Evolutionary conservation across 148 eudicot species (phyloP), one percentile per base, ranked within the genome.

Genomic region (Camellia japonica): DNA sequence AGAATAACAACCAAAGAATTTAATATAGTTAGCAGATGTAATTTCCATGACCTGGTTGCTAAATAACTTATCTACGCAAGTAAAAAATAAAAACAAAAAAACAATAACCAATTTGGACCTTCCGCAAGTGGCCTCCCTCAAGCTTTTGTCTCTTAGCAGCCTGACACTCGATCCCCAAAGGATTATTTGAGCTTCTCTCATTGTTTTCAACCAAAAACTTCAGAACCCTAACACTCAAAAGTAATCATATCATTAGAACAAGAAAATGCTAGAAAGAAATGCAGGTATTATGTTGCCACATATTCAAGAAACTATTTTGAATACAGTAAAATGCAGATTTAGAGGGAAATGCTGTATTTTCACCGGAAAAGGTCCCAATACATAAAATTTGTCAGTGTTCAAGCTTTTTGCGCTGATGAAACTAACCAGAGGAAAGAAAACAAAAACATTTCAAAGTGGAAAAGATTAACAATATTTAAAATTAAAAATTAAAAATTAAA

Each of bases 91-190:
- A 41, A 63, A 76, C 10, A 51, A 64, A 14, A 65, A 69, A 23
- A 43, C 42, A 63, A 76, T 18, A 51, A 64, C 30, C 8, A 68
- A 59, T 42, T 51, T 30, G 52, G 49, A 91, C 94, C 94, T 91
- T 91, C 56, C 76, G 81, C 83, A 86, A 78, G 63, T 82, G 88
- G 80, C 94, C 94, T 70, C 92, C 90, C 54, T 91, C 94, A 46
- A 95, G 93, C 87, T 92, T 95, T 90, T 93, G 98, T 81, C 98
- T 88, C 88, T 95, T 95, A 47, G 98, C 87, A 86, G 98, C 96
- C 90, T 95, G 98, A 75, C 54, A 86, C 85, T 95, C 98, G 42
- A 85, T 79, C 19, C 80, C 92, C 78, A 76, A 77, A 75, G 84
- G 86, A 79, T 74, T 68, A 77, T 42, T 80, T 55, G 78, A 80